Evolutionary conservation across 768 basidiomycete species (phyloP).

Genomic region (Collybia sordida): DNA sequence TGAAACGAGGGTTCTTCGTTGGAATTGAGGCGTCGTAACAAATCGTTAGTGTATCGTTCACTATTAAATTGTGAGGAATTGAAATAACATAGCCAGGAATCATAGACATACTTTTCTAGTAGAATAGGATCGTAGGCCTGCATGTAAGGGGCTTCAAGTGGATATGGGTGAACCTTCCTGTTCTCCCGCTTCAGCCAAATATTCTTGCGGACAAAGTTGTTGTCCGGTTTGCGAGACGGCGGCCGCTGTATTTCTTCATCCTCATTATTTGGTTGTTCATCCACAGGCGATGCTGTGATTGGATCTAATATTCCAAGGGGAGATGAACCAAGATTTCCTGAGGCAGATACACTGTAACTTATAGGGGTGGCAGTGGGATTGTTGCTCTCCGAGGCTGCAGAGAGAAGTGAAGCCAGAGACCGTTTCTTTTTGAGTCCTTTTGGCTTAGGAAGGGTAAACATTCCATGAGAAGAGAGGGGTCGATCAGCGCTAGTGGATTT

Average conservation of each 20-base stretch:
- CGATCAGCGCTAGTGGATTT: constrained; percentile 6
- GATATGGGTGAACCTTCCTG: constrained; percentile 58
- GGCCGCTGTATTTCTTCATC: background rate
- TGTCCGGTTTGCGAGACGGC: background rate
- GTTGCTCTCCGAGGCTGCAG: constrained; percentile 10
- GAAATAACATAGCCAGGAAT: constrained; percentile 5
- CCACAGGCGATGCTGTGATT: background rate
- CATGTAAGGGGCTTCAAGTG: constrained; percentile 56
- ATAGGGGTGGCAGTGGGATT: constrained; percentile 5
- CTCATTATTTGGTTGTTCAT: constrained; percentile 2
- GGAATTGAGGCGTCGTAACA: constrained; percentile 56
- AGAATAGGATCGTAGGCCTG: constrained; percentile 59
- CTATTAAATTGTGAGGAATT: constrained; percentile 31
- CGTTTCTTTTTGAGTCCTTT: constrained; percentile 34
- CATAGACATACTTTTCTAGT: constrained; percentile 54
- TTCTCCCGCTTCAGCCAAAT: constrained; percentile 40
- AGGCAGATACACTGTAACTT: constrained; percentile 6
- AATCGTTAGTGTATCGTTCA: constrained; percentile 54
- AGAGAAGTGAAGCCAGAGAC: constrained; percentile 35
- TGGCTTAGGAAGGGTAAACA: constrained; percentile 15
- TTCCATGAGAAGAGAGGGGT: constrained; percentile 15
- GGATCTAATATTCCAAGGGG: background rate
- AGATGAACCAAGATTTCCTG: background rate
- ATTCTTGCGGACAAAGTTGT: constrained; percentile 29
- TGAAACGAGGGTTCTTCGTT: constrained; percentile 62